phyloP scores from a whole-genome alignment of 208 protist species.

The Crithidia thermophila region DNA sequence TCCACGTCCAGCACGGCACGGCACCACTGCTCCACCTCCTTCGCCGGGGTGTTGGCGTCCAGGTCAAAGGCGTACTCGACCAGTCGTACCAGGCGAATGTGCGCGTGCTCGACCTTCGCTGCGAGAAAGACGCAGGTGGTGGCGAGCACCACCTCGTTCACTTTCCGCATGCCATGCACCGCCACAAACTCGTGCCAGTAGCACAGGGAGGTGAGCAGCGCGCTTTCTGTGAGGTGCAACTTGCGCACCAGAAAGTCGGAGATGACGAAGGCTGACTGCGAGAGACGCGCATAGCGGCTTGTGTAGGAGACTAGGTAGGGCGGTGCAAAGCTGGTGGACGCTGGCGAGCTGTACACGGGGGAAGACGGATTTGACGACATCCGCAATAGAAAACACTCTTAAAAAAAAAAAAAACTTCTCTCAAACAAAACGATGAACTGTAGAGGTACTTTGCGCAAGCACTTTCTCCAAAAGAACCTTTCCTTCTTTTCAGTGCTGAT shows the following conservation, averaged over 20 bases:
- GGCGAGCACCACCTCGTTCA: conserved; percentile 76
- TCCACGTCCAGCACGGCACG: conserved; percentile 73
- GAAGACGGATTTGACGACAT: conserved; percentile 32
- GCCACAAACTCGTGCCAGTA: conserved; percentile 88
- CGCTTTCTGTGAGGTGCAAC: conserved; percentile 57
- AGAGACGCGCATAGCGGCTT: conserved; percentile 55
- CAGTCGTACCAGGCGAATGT: conserved; percentile 64
- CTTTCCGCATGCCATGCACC: conserved; percentile 50
- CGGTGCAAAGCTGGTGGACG: conserved; percentile 18
- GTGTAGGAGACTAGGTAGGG: conserved; percentile 49
- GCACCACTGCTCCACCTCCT: conserved; percentile 56
- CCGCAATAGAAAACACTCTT: neutral
- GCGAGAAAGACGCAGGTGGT: conserved; percentile 85
- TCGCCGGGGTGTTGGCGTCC: conserved; percentile 17
- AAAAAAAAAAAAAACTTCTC: neutral
- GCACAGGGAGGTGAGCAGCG: conserved; percentile 70
- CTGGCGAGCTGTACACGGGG: conserved; percentile 26
- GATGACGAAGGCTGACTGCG: conserved; percentile 70
- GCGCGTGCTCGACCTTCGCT: conserved; percentile 85
- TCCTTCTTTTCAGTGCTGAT: no score
- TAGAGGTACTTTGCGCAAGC: neutral
- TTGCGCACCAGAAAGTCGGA: conserved; percentile 63
- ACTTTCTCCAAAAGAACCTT: no score
- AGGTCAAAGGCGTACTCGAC: conserved; percentile 71
- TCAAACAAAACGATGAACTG: neutral